phyloP scores from a whole-genome alignment of 257 asterid species.

The Solanum pennellii region DNA sequence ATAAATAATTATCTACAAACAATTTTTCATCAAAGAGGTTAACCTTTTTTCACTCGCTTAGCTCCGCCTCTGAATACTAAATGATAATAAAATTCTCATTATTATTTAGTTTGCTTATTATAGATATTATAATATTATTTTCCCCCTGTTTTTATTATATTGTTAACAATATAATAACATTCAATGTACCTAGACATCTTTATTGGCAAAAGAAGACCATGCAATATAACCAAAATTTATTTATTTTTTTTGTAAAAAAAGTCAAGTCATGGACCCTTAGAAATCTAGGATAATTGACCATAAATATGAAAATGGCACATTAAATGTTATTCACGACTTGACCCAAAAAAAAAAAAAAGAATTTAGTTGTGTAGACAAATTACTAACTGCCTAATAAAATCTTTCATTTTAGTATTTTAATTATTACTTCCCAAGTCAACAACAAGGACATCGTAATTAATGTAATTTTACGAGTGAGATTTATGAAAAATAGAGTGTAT shows the following conservation, averaged over 20 bases:
- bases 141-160: neutral
- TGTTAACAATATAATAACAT: neutral
- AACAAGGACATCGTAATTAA: too few species aligned
- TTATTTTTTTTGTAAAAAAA: neutral
- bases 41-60: too few species aligned
- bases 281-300: neutral
- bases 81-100: too few species aligned
- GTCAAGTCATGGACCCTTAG: neutral
- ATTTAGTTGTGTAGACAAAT: neutral
- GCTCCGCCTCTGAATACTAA: too few species aligned
- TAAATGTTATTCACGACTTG: neutral
- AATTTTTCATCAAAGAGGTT: too few species aligned
- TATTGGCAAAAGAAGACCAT: neutral
- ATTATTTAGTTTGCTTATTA: too few species aligned
- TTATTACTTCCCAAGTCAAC: neutral
- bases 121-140: too few species aligned
- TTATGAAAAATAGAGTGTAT: rapidly evolving
- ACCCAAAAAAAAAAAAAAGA: neutral
- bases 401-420: neutral
- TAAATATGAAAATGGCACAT: neutral
- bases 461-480: neutral
- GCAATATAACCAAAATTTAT: neutral
- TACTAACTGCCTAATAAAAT: neutral
- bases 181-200: neutral
- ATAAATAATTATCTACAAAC: too few species aligned